Conservation (phyloP, 331 rosid genomes). For the Prunus yedoensis region DNA sequence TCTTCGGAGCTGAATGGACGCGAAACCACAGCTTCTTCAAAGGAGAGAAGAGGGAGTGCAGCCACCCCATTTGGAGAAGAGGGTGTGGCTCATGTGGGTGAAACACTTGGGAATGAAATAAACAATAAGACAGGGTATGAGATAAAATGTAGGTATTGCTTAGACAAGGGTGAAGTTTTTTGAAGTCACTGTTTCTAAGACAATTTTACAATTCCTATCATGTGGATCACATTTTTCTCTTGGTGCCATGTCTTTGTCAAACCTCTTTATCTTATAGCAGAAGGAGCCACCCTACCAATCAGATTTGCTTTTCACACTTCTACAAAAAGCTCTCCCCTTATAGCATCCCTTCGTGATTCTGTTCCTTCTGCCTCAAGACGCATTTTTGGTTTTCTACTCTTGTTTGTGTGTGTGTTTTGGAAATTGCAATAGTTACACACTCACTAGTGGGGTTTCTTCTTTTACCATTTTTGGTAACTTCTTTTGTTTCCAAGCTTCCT, state of each 20-base stretch:
- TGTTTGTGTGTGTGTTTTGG: conserved; percentile 7
- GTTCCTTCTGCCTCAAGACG: conserved; percentile 33
- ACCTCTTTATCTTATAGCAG: conserved; percentile 38
- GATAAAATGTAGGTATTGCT: conserved; percentile 50
- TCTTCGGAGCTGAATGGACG: conserved; percentile 74
- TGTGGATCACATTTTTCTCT: conserved; percentile 39
- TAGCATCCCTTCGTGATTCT: conserved; percentile 17
- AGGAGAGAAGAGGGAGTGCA: conserved; percentile 92
- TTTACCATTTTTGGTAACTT: conserved; percentile 41
- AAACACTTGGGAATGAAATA: conserved; percentile 21
- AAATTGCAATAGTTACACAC: conserved; percentile 9
- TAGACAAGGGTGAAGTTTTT: conserved; percentile 75
- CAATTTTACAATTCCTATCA: conserved; percentile 43
- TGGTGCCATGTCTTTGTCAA: conserved; percentile 76
- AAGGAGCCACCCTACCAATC: conserved; percentile 74
- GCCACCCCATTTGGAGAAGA: conserved; percentile 92
- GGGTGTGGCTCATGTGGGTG: conserved; percentile 50
- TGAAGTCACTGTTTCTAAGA: conserved; percentile 37
- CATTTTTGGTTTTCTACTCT: conserved; percentile 16
- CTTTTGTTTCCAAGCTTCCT: conserved; percentile 40
- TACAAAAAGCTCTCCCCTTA: conserved; percentile 14
- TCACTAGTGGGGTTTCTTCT: conserved; percentile 26
- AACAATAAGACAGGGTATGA: conserved; percentile 27
- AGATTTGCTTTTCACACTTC: conserved; percentile 54
- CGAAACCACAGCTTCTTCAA: conserved; percentile 84